Percentiles rank a stretch among this genome's conserved stretches.
phyloP scores from a whole-genome alignment of 2,329 filamentous ascomycete genomes.

The Arthroderma sp. region DNA sequence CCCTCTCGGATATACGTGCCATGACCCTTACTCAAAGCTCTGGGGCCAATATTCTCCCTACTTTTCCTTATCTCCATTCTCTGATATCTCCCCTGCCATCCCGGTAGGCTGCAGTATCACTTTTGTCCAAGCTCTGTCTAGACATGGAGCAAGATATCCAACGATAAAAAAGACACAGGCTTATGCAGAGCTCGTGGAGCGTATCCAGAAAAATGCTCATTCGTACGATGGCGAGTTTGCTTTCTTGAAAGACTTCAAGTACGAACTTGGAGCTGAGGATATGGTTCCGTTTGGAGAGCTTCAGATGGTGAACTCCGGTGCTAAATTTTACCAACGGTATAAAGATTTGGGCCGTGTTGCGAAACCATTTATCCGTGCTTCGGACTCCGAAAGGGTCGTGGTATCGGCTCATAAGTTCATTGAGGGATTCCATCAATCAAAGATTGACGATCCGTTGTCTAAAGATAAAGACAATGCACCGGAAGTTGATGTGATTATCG shows the following conservation, averaged over 20 bases:
- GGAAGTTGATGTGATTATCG: slow-evolving; percentile 49
- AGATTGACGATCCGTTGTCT: slow-evolving; percentile 29
- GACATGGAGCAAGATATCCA: slow-evolving; percentile 74
- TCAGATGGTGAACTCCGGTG: slow-evolving; percentile 61
- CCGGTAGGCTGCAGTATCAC: slow-evolving; percentile 60
- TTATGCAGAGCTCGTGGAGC: slow-evolving; percentile 52
- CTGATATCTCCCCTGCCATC: slow-evolving; percentile 45
- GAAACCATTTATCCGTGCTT: slow-evolving; percentile 58
- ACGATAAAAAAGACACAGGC: slow-evolving; percentile 51
- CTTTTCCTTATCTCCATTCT: slow-evolving; percentile 52
- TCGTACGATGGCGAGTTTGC: slow-evolving; percentile 49
- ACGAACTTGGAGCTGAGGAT: slow-evolving; percentile 55
- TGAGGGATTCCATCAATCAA: slow-evolving; percentile 54
- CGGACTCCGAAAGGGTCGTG: slow-evolving; percentile 57
- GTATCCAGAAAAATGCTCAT: slow-evolving; percentile 47
- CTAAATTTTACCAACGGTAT: slow-evolving; percentile 65
- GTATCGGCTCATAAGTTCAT: slow-evolving; percentile 65
- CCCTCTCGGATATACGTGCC: slow-evolving; percentile 5
- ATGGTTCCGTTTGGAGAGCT: slow-evolving; percentile 55
- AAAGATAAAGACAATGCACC: slow-evolving; percentile 36
- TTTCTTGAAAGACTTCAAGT: slow-evolving; percentile 61
- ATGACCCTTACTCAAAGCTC: slow-evolving; percentile 40
- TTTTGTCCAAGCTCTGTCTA: slow-evolving; percentile 68
- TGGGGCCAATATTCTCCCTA: slow-evolving; percentile 88
- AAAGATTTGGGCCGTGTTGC: slow-evolving; percentile 42